Base-by-base conservation (phyloP, 2,329 filamentous ascomycete genomes). In the Aspergillus alliaceus region DNA sequence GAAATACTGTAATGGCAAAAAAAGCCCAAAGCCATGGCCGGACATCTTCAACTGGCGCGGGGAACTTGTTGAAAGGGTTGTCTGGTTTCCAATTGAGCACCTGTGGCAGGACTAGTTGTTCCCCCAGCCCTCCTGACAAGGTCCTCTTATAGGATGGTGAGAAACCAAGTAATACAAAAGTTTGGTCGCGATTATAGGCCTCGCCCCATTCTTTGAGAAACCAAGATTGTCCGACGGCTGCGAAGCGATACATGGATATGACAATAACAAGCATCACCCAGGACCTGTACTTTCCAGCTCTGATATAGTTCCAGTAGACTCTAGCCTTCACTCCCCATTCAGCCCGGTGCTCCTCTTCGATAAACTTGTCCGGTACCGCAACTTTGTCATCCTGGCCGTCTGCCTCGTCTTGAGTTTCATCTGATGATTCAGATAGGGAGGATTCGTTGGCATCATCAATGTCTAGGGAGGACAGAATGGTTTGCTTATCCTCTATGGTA, bases 171-270 rank as follows among this genome's bases (percentile, higher is more conserved):
- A 65, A 25, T 2, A 69, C 51, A 34, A 62, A 50, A 14, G 63
- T 61, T 37, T 69, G 67, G 2, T 32, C 27, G 6, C 32, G 25
- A 34, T 72, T 68, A 71, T 93, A 93, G 6, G 86, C 86, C 69
- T 96, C 90, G 29, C 90, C 90, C 91, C 92, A 96, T 25, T 88
- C 83, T 70, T 96, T 96, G 53, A 96, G 80, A 44, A 95, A 93
- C 83, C 91, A 93, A 1, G 85, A 87, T 66, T 91, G 84, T 1
- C 81, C 82, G 37, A 96, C 79, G 35, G 87, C 83, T 18, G 84
- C 76, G 12, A 86, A 67, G 6, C 92, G 86, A 65, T 86, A 90
- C 0, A 86, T 39, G 6, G 83, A 72, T 58, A 93, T 85, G 12
- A 87, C 77, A 1, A 84, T 32, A 3, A 93, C 77, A 2, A 93